phyloP scores from a whole-genome alignment of 805 yeast genomes.

The Metschnikowia continentalis region DNA sequence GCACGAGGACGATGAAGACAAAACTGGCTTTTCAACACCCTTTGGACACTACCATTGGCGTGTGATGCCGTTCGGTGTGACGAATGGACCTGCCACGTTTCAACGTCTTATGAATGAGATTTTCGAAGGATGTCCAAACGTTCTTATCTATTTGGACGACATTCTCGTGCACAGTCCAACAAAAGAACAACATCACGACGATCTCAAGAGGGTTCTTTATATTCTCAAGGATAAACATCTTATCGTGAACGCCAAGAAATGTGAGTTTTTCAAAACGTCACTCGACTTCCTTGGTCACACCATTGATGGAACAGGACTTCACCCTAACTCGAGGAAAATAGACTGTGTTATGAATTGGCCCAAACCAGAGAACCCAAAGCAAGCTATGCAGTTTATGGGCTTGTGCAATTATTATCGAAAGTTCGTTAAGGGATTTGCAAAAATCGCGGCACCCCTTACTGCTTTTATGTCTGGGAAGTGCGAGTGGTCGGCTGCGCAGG shows the following conservation, averaged over 20 bases:
- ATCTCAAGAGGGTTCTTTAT: not conserved
- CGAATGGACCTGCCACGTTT: slow-evolving; percentile 7
- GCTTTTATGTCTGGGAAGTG: too few relatives aligned
- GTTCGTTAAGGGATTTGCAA: too few relatives aligned
- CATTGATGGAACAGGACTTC: not conserved
- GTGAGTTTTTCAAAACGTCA: slow-evolving; percentile 1
- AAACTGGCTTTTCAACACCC: slow-evolving; percentile 9
- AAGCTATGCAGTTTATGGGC: too few relatives aligned
- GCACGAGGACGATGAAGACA: not conserved
- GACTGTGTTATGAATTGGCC: too few relatives aligned
- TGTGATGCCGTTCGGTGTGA: slow-evolving; percentile 10
- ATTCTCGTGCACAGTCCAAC: slow-evolving; percentile 2
- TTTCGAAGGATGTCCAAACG: not conserved
- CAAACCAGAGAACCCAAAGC: too few relatives aligned
- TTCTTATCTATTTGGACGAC: slow-evolving; percentile 7
- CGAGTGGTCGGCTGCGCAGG: too few relatives aligned
- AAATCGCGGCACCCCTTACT: too few relatives aligned
- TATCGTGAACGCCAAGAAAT: slow-evolving; percentile 6
- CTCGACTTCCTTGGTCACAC: slow-evolving; percentile 3
- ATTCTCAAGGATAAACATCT: not conserved
- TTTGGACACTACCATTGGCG: slow-evolving; percentile 10
- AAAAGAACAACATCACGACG: not conserved
- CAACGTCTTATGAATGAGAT: slow-evolving; percentile 6
- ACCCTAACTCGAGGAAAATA: not conserved
- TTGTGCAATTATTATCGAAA: too few relatives aligned